Evolutionary conservation across 1,284 basidiomycete species (phyloP), one percentile per base, ranked within the genome.

Genomic region (Cryptococcus hybrid): DNA sequence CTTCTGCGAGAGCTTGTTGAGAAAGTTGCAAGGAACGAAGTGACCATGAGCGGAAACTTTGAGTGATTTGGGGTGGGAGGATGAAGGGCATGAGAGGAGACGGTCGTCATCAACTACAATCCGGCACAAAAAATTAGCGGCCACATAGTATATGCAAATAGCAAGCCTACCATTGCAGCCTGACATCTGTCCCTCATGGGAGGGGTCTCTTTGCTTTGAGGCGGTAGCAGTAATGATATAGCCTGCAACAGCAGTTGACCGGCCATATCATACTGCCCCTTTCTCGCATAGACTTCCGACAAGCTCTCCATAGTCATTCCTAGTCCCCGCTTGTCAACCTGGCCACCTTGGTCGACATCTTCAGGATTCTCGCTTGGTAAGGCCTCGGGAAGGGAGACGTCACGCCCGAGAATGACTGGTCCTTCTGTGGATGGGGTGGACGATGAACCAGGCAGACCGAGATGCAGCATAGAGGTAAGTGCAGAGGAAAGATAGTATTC

Each of bases 221-320:
- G 69, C 3, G 77, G 77, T 9, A 78, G 49, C 36, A 78, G 52
- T 2, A 70, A 70, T 37, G 68, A 70, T 5, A 77, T 63, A 8
- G 75, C 74, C 61, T 78, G 77, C 5, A 78, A 53, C 24, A 78
- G 58, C 7, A 78, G 63, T 49, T 76, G 74, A 12, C 65, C 75
- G 2, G 77, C 70, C 15, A 73, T 48, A 15, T 73, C 71, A 49
- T 67, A 64, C 44, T 72, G 58, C 12, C 70, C 67, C 47, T 73
- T 70, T 43, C 69, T 62, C 2, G 73, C 74, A 54, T 76, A 76
- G 5, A 78, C 70, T 45, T 76, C 76, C 11, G 76, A 68, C 3
- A 78, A 59, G 0, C 68, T 62, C 60, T 78, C 75, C 77, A 78
- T 78, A n/a, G 74, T 76, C 59, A 78, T 73, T 2, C 74, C 75